A percentile compares a stretch with the other conserved stretches of the same genome.
Conservation (phyloP, 78 protist genomes). For the Protostelium mycophagum region DNA sequence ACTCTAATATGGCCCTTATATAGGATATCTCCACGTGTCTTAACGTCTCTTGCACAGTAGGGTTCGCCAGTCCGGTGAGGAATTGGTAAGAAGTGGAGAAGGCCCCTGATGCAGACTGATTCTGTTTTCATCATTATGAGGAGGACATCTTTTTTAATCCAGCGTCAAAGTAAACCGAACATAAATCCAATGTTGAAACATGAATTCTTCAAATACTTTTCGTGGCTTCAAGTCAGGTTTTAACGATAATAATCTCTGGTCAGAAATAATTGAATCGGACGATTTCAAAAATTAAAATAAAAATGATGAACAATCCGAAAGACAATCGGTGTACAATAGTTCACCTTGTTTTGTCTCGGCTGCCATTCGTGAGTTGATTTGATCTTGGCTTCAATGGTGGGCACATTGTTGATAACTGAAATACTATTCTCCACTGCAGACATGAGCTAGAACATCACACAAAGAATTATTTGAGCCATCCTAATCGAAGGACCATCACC, state of each 20-base stretch:
- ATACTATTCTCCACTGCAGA: background rate
- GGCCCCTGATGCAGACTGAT: background rate
- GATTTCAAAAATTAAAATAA: too few relatives aligned
- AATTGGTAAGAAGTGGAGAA: background rate
- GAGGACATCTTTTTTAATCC: too few relatives aligned
- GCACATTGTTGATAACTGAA: background rate
- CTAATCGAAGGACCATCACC: background rate
- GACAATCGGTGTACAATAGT: too few relatives aligned
- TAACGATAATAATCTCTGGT: too few relatives aligned
- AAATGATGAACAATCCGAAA: too few relatives aligned
- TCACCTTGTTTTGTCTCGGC: background rate
- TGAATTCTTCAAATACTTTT: too few relatives aligned
- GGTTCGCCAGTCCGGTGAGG: background rate
- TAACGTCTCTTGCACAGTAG: background rate
- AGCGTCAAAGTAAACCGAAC: too few relatives aligned
- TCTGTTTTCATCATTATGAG: too few relatives aligned
- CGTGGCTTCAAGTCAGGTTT: too few relatives aligned
- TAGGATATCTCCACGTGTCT: background rate
- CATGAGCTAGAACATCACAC: too few relatives aligned
- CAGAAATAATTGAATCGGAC: background rate
- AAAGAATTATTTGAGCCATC: too few relatives aligned
- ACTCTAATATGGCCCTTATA: background rate
- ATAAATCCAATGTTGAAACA: too few relatives aligned
- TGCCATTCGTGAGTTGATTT: background rate
- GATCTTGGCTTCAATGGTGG: background rate